A percentile compares a stretch with the other conserved stretches of the same genome.
phyloP scores from a whole-genome alignment of 805 yeast species.

The Lipomyces chichibuensis region DNA sequence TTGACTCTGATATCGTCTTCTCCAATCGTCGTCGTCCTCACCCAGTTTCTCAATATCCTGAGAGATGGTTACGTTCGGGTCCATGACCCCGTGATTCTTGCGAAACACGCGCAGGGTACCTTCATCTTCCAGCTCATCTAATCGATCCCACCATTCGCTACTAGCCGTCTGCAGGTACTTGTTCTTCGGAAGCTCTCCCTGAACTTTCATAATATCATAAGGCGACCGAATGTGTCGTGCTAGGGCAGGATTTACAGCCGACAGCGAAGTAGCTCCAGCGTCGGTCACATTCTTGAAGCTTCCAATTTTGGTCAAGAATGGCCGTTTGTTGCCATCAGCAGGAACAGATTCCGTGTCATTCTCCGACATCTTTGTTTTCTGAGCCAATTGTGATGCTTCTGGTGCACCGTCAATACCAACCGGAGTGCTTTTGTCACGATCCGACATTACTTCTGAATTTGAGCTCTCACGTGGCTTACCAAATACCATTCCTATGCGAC shows the following conservation, averaged over 20 bases:
- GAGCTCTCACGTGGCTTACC: background rate
- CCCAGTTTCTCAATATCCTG: background rate
- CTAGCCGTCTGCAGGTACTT: background rate
- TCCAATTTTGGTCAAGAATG: background rate
- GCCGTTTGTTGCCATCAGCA: background rate
- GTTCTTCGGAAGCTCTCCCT: slow-evolving; percentile 2
- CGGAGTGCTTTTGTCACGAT: background rate
- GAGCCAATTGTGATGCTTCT: background rate
- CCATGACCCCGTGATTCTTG: background rate
- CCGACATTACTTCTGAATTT: background rate
- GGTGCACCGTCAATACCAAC: background rate
- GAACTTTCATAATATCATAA: slow-evolving; percentile 28
- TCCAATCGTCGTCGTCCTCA: background rate
- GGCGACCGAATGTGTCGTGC: slow-evolving; percentile 15
- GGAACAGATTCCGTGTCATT: background rate
- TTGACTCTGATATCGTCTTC: background rate
- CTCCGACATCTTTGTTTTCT: background rate
- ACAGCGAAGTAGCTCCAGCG: background rate
- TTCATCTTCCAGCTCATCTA: slow-evolving; percentile 6
- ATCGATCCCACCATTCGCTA: slow-evolving; percentile 18
- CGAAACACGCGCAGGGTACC: background rate
- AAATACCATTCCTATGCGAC: slow-evolving; percentile 1
- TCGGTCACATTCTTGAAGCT: background rate
- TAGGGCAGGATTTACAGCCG: background rate
- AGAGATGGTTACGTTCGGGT: background rate